Evolutionary conservation across 768 basidiomycete genomes (phyloP).

Genomic region (Floccularia luteovirens): DNA sequence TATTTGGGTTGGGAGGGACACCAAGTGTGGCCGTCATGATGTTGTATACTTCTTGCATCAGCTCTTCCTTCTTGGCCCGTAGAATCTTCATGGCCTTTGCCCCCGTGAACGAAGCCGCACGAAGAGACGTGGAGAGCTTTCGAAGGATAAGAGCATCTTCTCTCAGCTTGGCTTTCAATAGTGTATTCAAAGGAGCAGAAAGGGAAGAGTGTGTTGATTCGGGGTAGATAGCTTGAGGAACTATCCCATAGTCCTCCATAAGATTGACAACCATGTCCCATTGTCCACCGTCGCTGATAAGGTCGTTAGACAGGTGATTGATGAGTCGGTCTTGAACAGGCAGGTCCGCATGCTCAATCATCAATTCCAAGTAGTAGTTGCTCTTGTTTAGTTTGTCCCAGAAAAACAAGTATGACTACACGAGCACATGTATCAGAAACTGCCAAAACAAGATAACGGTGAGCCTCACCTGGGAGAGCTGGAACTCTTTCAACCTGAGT

Average conservation of each 20-base stretch:
- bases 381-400: conserved; percentile 94
- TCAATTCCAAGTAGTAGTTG: conserved; percentile 87
- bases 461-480: conserved; percentile 71
- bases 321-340: conserved; percentile 83
- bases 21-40: conserved; percentile 84
- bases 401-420: conserved; percentile 85
- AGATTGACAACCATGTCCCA: conserved; percentile 83
- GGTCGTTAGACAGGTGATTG: conserved; percentile 63
- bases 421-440: not conserved
- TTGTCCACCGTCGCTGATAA: conserved; percentile 89
- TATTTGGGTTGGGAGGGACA: conserved; percentile 69
- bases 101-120: conserved; percentile 34
- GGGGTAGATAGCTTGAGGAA: conserved; percentile 78
- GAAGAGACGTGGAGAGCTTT: conserved; percentile 45
- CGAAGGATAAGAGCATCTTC: conserved; percentile 87
- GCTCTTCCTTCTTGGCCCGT: conserved; percentile 77
- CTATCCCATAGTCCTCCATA: conserved; percentile 70
- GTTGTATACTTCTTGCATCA: conserved; percentile 78
- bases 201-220: conserved; percentile 80
- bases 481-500: conserved; percentile 80
- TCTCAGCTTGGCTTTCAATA: conserved; percentile 87
- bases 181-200: conserved; percentile 61
- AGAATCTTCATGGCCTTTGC: conserved; percentile 45
- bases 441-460: not conserved
- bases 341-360: conserved; percentile 73